Evolutionary conservation across 1,284 basidiomycete species (phyloP), one percentile per base, ranked within the genome.

Genomic region (Apiotrichum laibachii): DNA sequence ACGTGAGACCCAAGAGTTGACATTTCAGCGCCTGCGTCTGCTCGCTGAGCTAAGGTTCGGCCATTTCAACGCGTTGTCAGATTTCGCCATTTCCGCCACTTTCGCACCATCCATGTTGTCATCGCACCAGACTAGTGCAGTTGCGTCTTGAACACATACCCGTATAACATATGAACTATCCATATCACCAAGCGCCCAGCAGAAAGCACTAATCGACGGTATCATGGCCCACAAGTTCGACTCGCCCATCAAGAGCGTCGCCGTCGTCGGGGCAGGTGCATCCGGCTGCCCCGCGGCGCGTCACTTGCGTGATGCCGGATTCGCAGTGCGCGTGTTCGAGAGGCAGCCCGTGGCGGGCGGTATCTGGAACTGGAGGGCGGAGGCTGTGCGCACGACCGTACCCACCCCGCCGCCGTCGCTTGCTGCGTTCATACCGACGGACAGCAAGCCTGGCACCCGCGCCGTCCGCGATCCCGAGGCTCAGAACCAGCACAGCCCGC

Each of bases 321-420:
- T 80, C 51, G 67, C 78, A 5, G 81, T 82, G 26, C 75, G 75
- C 19, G 57, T 82, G 7, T 82, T 80, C 55, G 81, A 83, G 62
- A 76, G 81, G 22, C 81, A 83, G 58, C 55, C 68, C 21, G 55
- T 68, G 0, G 77, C 80, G 0, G 81, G 81, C 5, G 82, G 82
- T 7, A 80, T 81, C 47, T 83, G 82, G 82, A 80, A 80, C 60
- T 83, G 65, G 67, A 75, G 74, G 6, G 78, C 81, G 6, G 76
- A 80, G 50, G 66, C 80, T 1, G 50, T 75, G 8, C 72, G 80
- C 18, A 70, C 78, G 5, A 74, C 80, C 7, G 72, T 82, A 18
- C 81, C 81, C 0, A 80, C 80, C 47, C 72, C 72, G 1, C 73
- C 78, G 45, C 74, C 80, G 12, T 71, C 76, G 0, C 60, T 71